These are phyloP conservation scores for Deakozyma indianensis DNA, from an alignment of 805 yeast genomes.

Conservation along the genomic window DNA sequence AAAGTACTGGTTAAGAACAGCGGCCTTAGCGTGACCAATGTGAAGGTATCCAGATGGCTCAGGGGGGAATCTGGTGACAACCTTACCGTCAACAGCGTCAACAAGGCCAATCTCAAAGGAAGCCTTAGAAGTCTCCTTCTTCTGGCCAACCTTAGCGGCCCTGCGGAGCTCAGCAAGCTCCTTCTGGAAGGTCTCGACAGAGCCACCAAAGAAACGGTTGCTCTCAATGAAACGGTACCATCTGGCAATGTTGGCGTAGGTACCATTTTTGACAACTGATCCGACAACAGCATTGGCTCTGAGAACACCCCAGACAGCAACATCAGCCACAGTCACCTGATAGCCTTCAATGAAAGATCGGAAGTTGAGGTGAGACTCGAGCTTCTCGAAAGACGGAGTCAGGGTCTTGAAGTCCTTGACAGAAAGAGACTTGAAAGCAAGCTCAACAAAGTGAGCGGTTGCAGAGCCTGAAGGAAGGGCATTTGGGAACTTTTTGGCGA, in stretches of 20 bases:
- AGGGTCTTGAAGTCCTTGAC: conserved; percentile 83
- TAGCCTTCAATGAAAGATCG: conserved; percentile 66
- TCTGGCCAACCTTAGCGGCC: conserved; percentile 46
- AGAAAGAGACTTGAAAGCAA: conserved; percentile 53
- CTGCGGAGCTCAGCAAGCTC: conserved; percentile 64
- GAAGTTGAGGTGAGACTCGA: conserved; percentile 74
- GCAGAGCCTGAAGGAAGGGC: conserved; percentile 21
- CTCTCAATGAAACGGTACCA: conserved; percentile 76
- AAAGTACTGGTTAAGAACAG: conserved; percentile 88
- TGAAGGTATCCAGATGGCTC: conserved; percentile 99
- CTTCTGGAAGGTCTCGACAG: conserved; percentile 52
- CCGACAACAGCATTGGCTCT: conserved; percentile 91
- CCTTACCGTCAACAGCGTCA: conserved; percentile 86
- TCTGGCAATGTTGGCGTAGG: conserved; percentile 76
- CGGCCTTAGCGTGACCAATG: conserved; percentile 99
- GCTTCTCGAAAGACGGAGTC: conserved; percentile 58
- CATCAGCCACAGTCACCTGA: conserved; percentile 59
- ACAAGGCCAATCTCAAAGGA: conserved; percentile 86
- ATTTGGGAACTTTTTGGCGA: conserved; percentile 40
- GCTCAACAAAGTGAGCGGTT: conserved; percentile 49
- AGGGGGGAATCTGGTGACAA: conserved; percentile 98
- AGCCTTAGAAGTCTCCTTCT: conserved; percentile 85
- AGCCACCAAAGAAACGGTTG: conserved; percentile 47
- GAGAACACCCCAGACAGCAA: conserved; percentile 85
- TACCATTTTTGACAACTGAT: conserved; percentile 72